Evolutionary conservation across 2,329 filamentous ascomycete genomes (phyloP).

Genomic region (Colletotrichum lini): DNA sequence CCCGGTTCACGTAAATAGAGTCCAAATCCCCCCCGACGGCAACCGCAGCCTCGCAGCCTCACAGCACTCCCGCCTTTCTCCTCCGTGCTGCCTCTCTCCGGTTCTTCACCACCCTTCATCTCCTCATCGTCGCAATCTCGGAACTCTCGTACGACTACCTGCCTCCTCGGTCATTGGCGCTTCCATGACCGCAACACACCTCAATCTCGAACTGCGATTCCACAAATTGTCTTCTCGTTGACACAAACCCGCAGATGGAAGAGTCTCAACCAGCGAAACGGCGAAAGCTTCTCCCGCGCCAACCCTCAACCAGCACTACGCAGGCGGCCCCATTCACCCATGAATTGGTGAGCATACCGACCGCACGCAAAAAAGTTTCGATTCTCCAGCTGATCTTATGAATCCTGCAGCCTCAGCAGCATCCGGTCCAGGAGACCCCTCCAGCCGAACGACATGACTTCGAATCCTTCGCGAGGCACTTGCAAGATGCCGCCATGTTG

Average conservation of each 20-base stretch:
- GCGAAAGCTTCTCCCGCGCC: constrained; percentile 42
- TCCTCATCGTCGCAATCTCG: constrained; percentile 10
- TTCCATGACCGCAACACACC: constrained; percentile 14
- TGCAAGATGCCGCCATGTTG: constrained; percentile 78
- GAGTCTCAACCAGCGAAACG: constrained; percentile 43
- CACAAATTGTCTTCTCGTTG: constrained; percentile 25
- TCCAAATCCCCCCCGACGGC: constrained; percentile 6
- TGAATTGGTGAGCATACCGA: constrained; percentile 40
- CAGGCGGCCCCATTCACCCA: constrained; percentile 37
- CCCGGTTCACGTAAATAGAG: background rate
- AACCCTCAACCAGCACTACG: constrained; percentile 24
- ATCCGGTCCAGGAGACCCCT: constrained; percentile 58
- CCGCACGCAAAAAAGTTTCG: constrained; percentile 37
- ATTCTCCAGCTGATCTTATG: constrained; percentile 38
- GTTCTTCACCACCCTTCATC: constrained; percentile 7
- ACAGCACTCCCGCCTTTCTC: constrained; percentile 17
- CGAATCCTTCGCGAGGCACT: constrained; percentile 76
- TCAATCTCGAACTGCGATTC: background rate
- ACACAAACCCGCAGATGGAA: constrained; percentile 41
- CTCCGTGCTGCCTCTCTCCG: background rate
- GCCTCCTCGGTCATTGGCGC: background rate
- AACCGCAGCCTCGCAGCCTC: constrained; percentile 14
- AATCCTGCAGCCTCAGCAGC: constrained; percentile 49
- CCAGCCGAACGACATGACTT: constrained; percentile 71
- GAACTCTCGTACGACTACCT: background rate